Conservation (phyloP, 2,329 filamentous ascomycete genomes). For the Exophiala alcalophila region DNA sequence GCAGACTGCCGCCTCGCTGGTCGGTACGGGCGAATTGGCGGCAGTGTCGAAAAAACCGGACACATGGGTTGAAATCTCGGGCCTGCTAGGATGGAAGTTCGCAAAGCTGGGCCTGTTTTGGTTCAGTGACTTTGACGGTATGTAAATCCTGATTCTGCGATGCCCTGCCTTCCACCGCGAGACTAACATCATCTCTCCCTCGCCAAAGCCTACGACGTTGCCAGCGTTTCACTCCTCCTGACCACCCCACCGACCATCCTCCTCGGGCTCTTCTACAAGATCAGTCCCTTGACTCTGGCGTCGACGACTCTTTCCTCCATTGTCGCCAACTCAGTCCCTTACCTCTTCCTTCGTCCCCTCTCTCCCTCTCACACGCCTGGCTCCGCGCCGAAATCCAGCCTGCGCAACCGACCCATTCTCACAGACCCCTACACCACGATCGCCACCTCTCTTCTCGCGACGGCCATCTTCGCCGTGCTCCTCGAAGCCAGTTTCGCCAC, state of each 20-base stretch:
- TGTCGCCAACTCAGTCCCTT: slow-evolving; percentile 67
- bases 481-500: slow-evolving; percentile 67
- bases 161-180: not conserved
- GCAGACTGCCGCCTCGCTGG: slow-evolving; percentile 60
- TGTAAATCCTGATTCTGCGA: slow-evolving; percentile 25
- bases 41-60: slow-evolving; percentile 63
- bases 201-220: slow-evolving; percentile 61
- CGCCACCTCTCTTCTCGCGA: slow-evolving; percentile 66
- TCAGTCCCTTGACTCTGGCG: slow-evolving; percentile 60
- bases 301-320: slow-evolving; percentile 66
- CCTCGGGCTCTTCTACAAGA: slow-evolving; percentile 71
- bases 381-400: slow-evolving; percentile 37
- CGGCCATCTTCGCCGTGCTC: slow-evolving; percentile 70
- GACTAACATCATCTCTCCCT: slow-evolving; percentile 6
- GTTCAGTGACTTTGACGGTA: slow-evolving; percentile 67
- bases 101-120: slow-evolving; percentile 70
- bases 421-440: slow-evolving; percentile 60
- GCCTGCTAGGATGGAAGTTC: slow-evolving; percentile 55
- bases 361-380: slow-evolving; percentile 62
- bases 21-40: slow-evolving; percentile 64
- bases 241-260: slow-evolving; percentile 75
- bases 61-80: slow-evolving; percentile 59
- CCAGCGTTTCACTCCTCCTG: slow-evolving; percentile 64
- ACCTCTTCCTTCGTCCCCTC: slow-evolving; percentile 68
- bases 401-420: slow-evolving; percentile 63